Evolutionary conservation across 805 yeast species (phyloP), one percentile per base, ranked within the genome.

Genomic region (Pichia pseudocactophila): DNA sequence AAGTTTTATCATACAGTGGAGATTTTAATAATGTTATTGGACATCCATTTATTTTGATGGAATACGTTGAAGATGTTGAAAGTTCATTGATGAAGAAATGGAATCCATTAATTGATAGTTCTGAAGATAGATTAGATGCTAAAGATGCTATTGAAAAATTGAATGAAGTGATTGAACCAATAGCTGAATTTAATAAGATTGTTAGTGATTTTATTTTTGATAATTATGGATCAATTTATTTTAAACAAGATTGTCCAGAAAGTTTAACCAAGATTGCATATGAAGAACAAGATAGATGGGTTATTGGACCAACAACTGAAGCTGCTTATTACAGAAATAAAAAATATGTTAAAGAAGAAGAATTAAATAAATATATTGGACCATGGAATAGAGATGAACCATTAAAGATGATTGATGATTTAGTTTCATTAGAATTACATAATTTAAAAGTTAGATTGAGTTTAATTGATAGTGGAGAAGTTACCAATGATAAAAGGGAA

Each of bases 221-320:
- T 55, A 70, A 72, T 41, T 83, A 69, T 59, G 98, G 98, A 17
- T 82, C 95, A 4, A 61, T 90, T 19, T 90, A 84, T 61, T 90
- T 87, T 61, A 65, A 74, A 36, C 74, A 78, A 40, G 96, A 88
- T 57, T 80, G 79, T 17, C 66, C 70, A 3, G 37, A 48, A 27
- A 52, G 50, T 18, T 39, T 37, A 6, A 37, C 39, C 46, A 44
- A 51, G 13, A 67, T 61, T 33, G 55, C 67, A 13, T 85, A 82
- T 52, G 78, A 73, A 4, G 84, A 78, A 12, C 95, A 86, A 61
- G 63, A 74, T 48, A 76, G 95, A 65, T 89, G 95, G 94, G 73
- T 81, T 57, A 78, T 90, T 51, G 97, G 98, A 7, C 92, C 95
- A n/a, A 74, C 85, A 19, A 78, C 77, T 26, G 97, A 90, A 61